These are phyloP conservation scores for Phytophthora capsici DNA, from an alignment of 352 stramenopile species.

Conservation along the genomic window DNA sequence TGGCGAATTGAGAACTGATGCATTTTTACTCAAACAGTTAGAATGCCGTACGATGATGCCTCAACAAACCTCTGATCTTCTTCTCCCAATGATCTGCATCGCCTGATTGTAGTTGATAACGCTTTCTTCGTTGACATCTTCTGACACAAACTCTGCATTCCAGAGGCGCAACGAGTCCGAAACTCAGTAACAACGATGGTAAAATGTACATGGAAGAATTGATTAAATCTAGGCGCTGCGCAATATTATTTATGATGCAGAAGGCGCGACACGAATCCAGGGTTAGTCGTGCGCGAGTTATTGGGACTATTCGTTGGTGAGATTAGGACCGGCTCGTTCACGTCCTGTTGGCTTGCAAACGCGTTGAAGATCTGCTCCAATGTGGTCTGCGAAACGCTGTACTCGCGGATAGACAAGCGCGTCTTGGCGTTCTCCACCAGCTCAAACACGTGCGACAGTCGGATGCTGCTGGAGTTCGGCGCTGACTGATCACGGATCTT, in stretches of 20 bases:
- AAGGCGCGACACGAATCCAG: constrained; percentile 16
- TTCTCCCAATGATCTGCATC: no score
- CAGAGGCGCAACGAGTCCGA: no score
- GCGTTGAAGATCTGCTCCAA: constrained; percentile 71
- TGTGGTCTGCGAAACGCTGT: constrained; percentile 89
- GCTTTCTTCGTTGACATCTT: background rate
- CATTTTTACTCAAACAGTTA: background rate
- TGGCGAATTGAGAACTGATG: background rate
- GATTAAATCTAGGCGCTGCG: no score
- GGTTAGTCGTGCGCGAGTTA: background rate
- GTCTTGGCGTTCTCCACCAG: constrained; percentile 57
- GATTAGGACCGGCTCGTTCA: constrained; percentile 31
- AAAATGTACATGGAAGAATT: background rate
- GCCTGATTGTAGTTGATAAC: background rate
- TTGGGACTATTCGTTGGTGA: constrained; percentile 16
- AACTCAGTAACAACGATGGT: background rate
- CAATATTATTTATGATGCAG: background rate
- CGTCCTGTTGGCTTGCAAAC: constrained; percentile 83
- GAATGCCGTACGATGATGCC: background rate
- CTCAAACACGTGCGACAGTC: constrained; percentile 76
- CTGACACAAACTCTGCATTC: no score
- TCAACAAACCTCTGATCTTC: background rate
- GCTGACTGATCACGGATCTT: constrained; percentile 46
- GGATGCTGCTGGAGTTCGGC: constrained; percentile 22
- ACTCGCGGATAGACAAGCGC: constrained; percentile 76